Percentiles rank a stretch among this genome's conserved stretches.
These are phyloP conservation scores for Lippia alba DNA, from an alignment of 305 asterid species.

Conservation along the genomic window DNA sequence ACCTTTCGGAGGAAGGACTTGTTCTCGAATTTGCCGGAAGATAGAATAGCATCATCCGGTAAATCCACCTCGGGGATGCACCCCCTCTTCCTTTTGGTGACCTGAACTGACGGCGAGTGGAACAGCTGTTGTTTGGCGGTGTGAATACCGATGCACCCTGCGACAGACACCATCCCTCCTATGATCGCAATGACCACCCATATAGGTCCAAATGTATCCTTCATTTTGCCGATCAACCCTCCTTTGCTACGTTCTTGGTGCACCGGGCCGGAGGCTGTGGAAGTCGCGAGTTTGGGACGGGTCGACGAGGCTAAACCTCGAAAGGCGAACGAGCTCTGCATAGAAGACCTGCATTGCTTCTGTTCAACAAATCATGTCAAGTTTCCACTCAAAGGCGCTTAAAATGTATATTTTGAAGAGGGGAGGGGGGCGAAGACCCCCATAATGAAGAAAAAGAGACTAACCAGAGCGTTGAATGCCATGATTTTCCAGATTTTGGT, in stretches of 20 bases:
- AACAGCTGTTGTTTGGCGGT: constrained; percentile 50
- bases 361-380: not conserved
- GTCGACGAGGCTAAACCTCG: constrained; percentile 36
- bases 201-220: constrained; percentile 34
- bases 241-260: not conserved
- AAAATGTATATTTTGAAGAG: not conserved
- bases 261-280: not conserved
- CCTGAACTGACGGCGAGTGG: constrained; percentile 53
- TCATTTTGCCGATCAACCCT: not conserved
- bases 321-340: not conserved
- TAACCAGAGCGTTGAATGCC: constrained; percentile 38
- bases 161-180: constrained; percentile 44
- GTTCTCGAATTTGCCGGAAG: constrained; percentile 43
- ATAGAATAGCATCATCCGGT: constrained; percentile 36
- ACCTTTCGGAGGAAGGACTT: constrained; percentile 60
- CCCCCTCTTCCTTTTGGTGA: constrained; percentile 55
- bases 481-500: constrained; percentile 14
- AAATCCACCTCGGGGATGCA: constrained; percentile 53
- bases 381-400: too few relatives aligned
- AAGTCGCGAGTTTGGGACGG: constrained; percentile 27
- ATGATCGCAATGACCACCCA: constrained; percentile 35
- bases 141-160: constrained; percentile 44
- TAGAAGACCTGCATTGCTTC: constrained; percentile 37
- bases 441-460: not conserved
- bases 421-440: too few relatives aligned